A percentile compares a stretch with the other conserved stretches of the same genome.
Evolutionary conservation across 2,329 filamentous ascomycete species (phyloP).

Genomic region (Fusarium citri): DNA sequence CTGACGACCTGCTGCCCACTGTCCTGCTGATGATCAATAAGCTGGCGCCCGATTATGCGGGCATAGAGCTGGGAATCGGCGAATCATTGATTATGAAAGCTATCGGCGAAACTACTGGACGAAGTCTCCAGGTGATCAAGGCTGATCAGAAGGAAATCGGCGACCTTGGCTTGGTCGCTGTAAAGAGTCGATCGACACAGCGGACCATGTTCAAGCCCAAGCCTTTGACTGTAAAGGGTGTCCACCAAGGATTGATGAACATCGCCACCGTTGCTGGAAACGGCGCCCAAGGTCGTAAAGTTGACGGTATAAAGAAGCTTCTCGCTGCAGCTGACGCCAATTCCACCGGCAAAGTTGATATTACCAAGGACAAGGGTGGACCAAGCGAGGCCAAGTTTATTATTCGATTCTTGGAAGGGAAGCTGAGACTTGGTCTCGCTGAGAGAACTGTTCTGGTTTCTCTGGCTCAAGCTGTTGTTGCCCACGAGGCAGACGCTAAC

Average conservation of each 20-base stretch:
- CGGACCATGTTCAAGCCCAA: conserved; percentile 99
- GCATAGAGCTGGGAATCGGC: conserved; percentile 97
- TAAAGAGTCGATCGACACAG: conserved; percentile 94
- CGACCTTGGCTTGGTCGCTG: conserved; percentile 91
- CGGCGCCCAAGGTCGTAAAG: conserved; percentile 89
- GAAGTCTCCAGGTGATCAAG: conserved; percentile 90
- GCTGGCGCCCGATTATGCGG: conserved; percentile 94
- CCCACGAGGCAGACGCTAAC: conserved; percentile 80
- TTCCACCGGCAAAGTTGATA: conserved; percentile 82
- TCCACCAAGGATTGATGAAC: conserved; percentile 87
- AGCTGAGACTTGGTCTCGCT: conserved; percentile 89
- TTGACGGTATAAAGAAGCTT: conserved; percentile 95
- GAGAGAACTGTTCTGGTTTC: conserved; percentile 93
- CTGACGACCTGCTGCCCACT: conserved; percentile 86
- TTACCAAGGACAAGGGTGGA: conserved; percentile 90
- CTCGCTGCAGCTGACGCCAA: conserved; percentile 88
- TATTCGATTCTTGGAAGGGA: conserved; percentile 92
- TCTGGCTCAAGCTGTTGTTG: conserved; percentile 87
- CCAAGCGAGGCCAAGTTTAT: conserved; percentile 96
- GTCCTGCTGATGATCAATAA: conserved; percentile 98
- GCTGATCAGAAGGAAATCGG: conserved; percentile 96
- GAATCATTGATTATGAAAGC: conserved; percentile 99
- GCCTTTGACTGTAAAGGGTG: conserved; percentile 84
- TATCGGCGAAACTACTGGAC: conserved; percentile 92
- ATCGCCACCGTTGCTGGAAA: conserved; percentile 90